A percentile compares a stretch with the other conserved stretches of the same genome.
Conservation (phyloP, 2,329 filamentous ascomycete species). For the Sclerotinia subarctica region DNA sequence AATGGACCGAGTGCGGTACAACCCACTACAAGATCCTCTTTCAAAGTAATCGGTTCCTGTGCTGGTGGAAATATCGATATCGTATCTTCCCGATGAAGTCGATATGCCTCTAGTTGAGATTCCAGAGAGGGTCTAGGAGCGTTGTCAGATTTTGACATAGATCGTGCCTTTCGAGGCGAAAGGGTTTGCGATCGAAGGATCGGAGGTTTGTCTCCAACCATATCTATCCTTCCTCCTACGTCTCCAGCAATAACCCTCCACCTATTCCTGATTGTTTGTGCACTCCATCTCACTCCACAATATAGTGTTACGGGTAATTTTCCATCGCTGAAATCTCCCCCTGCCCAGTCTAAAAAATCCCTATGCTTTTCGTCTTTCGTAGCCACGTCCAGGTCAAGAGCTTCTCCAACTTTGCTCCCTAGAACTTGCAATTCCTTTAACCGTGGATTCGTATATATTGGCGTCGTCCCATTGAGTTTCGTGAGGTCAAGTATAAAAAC, state of each 20-base stretch:
- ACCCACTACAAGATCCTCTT: neutral
- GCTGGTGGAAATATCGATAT: constrained; percentile 11
- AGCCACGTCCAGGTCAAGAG: neutral
- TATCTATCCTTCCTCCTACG: constrained; percentile 5
- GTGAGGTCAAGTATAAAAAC: constrained; percentile 30
- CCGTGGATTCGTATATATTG: constrained; percentile 28
- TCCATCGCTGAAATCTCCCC: neutral
- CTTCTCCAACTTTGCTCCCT: neutral
- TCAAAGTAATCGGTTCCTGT: constrained; percentile 3
- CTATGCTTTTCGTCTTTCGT: constrained; percentile 3
- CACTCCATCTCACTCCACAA: constrained; percentile 28
- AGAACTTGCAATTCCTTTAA: constrained; percentile 15
- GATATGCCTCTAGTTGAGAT: constrained; percentile 11
- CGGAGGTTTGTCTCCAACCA: neutral
- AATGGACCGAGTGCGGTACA: constrained; percentile 22
- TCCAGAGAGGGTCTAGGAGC: neutral
- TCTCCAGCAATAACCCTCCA: constrained; percentile 31
- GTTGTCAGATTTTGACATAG: constrained; percentile 9
- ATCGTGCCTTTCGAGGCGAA: constrained; percentile 10
- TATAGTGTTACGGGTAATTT: constrained; percentile 11
- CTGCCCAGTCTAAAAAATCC: constrained; percentile 11
- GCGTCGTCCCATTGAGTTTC: constrained; percentile 18
- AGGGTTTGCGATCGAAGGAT: constrained; percentile 22
- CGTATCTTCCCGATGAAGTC: constrained; percentile 13
- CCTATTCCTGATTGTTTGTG: constrained; percentile 27